Evolutionary conservation across 495 filamentous ascomycete genomes (phyloP).

Genomic region (Opeltia flavorubescens): DNA sequence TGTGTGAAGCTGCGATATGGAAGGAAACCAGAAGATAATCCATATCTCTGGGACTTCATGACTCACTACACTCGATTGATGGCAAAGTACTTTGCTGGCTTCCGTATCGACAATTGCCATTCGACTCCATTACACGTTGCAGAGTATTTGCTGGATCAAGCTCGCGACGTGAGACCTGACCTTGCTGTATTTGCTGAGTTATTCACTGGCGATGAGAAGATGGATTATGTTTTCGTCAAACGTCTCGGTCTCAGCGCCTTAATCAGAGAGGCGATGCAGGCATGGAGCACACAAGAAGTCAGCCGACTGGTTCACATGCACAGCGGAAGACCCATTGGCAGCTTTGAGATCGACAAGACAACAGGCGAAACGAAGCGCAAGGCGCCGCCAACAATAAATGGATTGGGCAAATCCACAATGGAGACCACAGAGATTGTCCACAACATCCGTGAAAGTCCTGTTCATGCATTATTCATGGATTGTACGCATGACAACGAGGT

Average conservation of each 20-base stretch:
- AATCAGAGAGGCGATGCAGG: constrained; percentile 95
- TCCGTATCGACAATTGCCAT: constrained; percentile 97
- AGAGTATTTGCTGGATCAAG: constrained; percentile 86
- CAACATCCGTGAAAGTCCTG: constrained; percentile 62
- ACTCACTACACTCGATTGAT: constrained; percentile 79
- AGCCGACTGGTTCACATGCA: constrained; percentile 89
- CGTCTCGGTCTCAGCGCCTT: constrained; percentile 77
- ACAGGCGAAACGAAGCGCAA: constrained; percentile 81
- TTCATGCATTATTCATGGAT: constrained; percentile 96
- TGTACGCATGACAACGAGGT: constrained; percentile 98
- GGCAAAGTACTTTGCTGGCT: constrained; percentile 89
- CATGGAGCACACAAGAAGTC: constrained; percentile 86
- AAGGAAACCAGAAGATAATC: constrained; percentile 62
- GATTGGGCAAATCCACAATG: constrained; percentile 24
- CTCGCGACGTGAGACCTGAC: constrained; percentile 73
- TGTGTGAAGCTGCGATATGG: constrained; percentile 97
- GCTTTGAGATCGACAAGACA: constrained; percentile 68
- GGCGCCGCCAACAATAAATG: constrained; percentile 23
- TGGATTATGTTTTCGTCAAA: constrained; percentile 91
- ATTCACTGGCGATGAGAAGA: constrained; percentile 90
- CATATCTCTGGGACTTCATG: constrained; percentile 94
- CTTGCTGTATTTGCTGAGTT: constrained; percentile 89
- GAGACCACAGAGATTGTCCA: constrained; percentile 44
- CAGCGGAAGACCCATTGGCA: constrained; percentile 86
- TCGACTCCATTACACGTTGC: constrained; percentile 90